Evolutionary conservation across 2,329 filamentous ascomycete genomes (phyloP).

Genomic region (Monosporascus sp.): DNA sequence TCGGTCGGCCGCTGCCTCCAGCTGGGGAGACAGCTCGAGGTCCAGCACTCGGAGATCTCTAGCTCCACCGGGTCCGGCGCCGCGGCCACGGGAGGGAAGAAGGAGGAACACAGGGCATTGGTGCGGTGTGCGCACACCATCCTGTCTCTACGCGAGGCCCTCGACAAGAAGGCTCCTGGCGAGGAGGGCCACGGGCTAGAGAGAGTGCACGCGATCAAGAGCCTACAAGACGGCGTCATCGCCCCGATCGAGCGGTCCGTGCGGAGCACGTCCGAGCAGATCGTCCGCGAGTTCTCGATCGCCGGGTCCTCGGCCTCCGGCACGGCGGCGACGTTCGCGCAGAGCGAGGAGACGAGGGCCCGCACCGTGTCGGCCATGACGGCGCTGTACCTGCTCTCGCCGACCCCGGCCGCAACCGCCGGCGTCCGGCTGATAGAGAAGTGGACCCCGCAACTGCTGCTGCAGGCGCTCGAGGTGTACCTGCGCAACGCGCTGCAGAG

Average conservation of each 20-base stretch:
- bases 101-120: constrained; percentile 72
- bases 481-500: constrained; percentile 76
- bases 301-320: constrained; percentile 38
- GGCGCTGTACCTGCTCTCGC: constrained; percentile 77
- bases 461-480: constrained; percentile 74
- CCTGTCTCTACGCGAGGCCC: constrained; percentile 67
- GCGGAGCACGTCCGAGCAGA: constrained; percentile 68
- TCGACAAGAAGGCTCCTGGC: constrained; percentile 60
- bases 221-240: constrained; percentile 64
- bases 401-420: constrained; percentile 35
- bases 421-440: constrained; percentile 44
- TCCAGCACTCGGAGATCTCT: constrained; percentile 70
- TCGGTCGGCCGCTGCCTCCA: constrained; percentile 74
- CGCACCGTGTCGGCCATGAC: constrained; percentile 68
- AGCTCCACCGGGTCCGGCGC: constrained; percentile 23
- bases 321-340: constrained; percentile 50
- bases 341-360: constrained; percentile 69
- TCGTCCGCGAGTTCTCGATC: constrained; percentile 79
- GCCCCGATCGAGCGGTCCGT: constrained; percentile 68
- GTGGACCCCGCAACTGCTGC: constrained; percentile 64
- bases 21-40: constrained; percentile 78
- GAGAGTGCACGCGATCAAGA: constrained; percentile 65
- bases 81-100: constrained; percentile 35
- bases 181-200: constrained; percentile 75
- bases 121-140: constrained; percentile 79